A percentile compares a stretch with the other conserved stretches of the same genome.
Conservation (phyloP, 805 yeast species). For the Gaillardinia entomophila region DNA sequence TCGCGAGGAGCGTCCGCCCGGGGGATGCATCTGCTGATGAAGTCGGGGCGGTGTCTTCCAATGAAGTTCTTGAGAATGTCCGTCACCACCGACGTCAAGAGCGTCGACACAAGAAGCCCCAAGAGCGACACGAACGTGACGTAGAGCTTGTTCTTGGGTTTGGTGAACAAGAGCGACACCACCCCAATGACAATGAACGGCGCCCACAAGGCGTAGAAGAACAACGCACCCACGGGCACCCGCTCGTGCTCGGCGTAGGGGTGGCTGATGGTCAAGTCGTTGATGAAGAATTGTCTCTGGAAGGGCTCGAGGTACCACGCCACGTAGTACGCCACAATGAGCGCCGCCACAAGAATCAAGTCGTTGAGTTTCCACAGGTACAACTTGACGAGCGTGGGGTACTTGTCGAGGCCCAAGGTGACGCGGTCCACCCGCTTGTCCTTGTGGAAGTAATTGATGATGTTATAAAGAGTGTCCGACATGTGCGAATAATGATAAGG, state of each 20-base stretch:
- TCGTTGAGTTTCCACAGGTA: conserved; percentile 12
- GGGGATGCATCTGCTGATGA: conserved; percentile 80
- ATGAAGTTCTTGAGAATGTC: conserved; percentile 76
- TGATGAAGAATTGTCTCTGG: conserved; percentile 69
- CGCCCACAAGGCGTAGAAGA: conserved; percentile 46
- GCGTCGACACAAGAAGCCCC: conserved; percentile 59
- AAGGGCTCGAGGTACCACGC: conserved; percentile 46
- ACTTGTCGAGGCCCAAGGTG: conserved; percentile 11
- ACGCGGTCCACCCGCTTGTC: conserved; percentile 16
- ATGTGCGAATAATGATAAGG: no score
- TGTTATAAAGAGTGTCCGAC: conserved; percentile 6
- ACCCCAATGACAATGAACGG: conserved; percentile 41
- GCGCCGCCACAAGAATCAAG: conserved; percentile 12
- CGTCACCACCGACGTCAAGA: conserved; percentile 58
- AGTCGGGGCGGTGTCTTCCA: conserved; percentile 91
- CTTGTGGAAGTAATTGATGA: conserved; percentile 15
- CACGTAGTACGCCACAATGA: conserved; percentile 16
- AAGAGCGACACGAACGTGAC: conserved; percentile 58
- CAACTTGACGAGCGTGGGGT: neutral
- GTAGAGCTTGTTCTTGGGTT: conserved; percentile 50
- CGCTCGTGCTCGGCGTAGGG: conserved; percentile 75
- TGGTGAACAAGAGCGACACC: conserved; percentile 37
- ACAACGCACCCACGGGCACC: conserved; percentile 52
- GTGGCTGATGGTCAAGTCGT: conserved; percentile 73
- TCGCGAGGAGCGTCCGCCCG: conserved; percentile 48